These are phyloP conservation scores for Ceratocystis papillata DNA, from an alignment of 2,329 filamentous ascomycete species.

Conservation along the genomic window DNA sequence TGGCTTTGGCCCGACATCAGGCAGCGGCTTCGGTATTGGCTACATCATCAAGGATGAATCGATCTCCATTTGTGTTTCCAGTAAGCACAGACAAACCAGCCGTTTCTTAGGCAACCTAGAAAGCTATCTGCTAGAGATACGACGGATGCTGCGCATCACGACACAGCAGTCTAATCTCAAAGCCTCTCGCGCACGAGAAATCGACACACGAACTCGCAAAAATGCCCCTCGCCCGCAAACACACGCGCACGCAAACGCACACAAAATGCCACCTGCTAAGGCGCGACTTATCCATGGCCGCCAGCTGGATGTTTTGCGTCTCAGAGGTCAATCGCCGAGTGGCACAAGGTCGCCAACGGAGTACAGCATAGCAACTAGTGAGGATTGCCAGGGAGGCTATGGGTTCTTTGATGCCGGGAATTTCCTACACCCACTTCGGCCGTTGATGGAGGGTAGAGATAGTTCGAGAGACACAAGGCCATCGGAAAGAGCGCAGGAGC, in stretches of 20 bases:
- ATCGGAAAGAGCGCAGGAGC: conserved; percentile 49
- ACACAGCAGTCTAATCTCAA: conserved; percentile 36
- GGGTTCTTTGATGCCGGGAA: conserved; percentile 97
- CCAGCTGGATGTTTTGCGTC: conserved; percentile 41
- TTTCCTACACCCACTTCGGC: conserved; percentile 65
- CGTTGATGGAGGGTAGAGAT: conserved; percentile 47
- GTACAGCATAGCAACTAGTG: conserved; percentile 61
- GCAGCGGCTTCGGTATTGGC: conserved; percentile 90
- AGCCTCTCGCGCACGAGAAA: conserved; percentile 44
- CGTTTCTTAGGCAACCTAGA: conserved; percentile 85
- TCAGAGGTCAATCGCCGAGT: conserved; percentile 34
- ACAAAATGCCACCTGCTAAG: conserved; percentile 35
- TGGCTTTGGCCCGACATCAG: conserved; percentile 88
- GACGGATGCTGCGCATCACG: conserved; percentile 67
- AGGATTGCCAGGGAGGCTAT: conserved; percentile 84
- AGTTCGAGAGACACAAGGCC: conserved; percentile 44
- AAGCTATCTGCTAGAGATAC: conserved; percentile 79
- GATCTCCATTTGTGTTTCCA: conserved; percentile 72
- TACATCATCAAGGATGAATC: conserved; percentile 94
- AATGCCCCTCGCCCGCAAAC: neutral
- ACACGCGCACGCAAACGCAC: neutral
- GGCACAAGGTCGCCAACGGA: conserved; percentile 50
- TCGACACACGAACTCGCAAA: conserved; percentile 31
- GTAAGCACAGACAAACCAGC: conserved; percentile 86
- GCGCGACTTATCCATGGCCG: conserved; percentile 49